These are phyloP conservation scores for Leccinum solheimii DNA, from an alignment of 1,284 basidiomycete genomes.

Conservation along the genomic window DNA sequence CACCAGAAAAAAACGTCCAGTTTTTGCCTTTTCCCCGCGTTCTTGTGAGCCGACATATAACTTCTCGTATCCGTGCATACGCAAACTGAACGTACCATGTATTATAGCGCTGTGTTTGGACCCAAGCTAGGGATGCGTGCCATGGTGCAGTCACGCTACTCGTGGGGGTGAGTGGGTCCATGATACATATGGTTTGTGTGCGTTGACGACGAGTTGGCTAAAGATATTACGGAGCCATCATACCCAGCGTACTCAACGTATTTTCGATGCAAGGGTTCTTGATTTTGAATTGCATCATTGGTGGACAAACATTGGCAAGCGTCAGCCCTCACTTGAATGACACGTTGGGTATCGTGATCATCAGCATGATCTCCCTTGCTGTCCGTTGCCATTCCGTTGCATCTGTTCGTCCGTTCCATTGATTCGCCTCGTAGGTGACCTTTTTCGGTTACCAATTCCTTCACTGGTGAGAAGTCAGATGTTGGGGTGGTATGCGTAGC, in stretches of 20 bases:
- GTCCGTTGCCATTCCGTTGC: conserved; percentile 37
- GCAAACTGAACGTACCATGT: conserved; percentile 5
- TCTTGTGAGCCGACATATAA: conserved; percentile 48
- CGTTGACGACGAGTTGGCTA: background rate
- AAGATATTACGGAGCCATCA: conserved; percentile 62
- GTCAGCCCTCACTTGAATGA: conserved; percentile 52
- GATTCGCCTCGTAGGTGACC: conserved; percentile 37
- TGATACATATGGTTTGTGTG: background rate
- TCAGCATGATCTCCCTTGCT: conserved; percentile 64
- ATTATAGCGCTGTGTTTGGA: conserved; percentile 53
- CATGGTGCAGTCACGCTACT: conserved; percentile 63
- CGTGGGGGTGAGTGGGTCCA: conserved; percentile 43
- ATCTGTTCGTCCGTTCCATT: conserved; percentile 2
- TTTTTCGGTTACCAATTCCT: conserved; percentile 66
- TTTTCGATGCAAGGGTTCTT: conserved; percentile 66
- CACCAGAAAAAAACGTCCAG: conserved; percentile 6
- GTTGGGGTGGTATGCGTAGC: background rate
- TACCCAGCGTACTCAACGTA: conserved; percentile 68
- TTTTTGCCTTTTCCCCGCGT: conserved; percentile 45
- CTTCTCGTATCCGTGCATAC: background rate
- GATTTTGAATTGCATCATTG: conserved; percentile 72
- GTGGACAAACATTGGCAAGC: conserved; percentile 69
- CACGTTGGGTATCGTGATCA: conserved; percentile 76
- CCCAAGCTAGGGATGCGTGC: conserved; percentile 61
- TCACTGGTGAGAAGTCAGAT: conserved; percentile 42